Evolutionary conservation across 2,329 filamentous ascomycete genomes (phyloP), one percentile per base, ranked within the genome.

Genomic region (Cryphonectria carpinicola): DNA sequence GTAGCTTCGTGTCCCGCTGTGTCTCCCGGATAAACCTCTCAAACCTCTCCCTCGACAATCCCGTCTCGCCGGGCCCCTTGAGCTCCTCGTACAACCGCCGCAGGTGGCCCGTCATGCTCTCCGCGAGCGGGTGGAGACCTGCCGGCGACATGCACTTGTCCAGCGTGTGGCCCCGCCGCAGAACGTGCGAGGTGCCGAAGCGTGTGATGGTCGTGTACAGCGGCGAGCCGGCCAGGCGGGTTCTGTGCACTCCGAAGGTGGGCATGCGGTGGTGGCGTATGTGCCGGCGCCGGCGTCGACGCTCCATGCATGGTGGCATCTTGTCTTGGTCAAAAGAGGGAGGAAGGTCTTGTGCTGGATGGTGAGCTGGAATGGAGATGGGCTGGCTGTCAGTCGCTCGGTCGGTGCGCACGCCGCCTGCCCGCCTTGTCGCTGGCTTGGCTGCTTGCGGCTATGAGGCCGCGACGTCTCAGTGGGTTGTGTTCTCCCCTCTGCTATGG

Each of bases 231-330:
- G 65, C 56, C 19, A 68, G 58, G 13, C 56, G 49, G 28, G 14
- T 62, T 22, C 28, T 68, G n/a, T 68, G 62, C 41, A 43, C 62
- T 25, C 66, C 66, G 22, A 71, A 54, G 1, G 71, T 66, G 22
- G 68, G 68, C 68, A 66, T 70, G n/a, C 63, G 63, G 56, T 62
- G 64, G 43, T 70, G 68, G 41, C 66, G 56, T 32, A 64, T 67
- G 14, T 68, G 71, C 39, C 64, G 69, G 52, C 58, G 65, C 28
- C 66, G 71, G n/a, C 52, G 60, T 37, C 46, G 41, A 25, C 43
- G 56, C 28, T 65, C 35, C 37, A 41, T 56, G 46, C 46, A 56
- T 10, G 35, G 64, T 32, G 25, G 64, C 64, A 66, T 66, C 28
- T 25, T 49, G 8, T 14, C 10, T 13, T 39, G 2, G 37, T 3